Evolutionary conservation across 169 alveolate species (phyloP).

Genomic region (Plasmodium ovale): DNA sequence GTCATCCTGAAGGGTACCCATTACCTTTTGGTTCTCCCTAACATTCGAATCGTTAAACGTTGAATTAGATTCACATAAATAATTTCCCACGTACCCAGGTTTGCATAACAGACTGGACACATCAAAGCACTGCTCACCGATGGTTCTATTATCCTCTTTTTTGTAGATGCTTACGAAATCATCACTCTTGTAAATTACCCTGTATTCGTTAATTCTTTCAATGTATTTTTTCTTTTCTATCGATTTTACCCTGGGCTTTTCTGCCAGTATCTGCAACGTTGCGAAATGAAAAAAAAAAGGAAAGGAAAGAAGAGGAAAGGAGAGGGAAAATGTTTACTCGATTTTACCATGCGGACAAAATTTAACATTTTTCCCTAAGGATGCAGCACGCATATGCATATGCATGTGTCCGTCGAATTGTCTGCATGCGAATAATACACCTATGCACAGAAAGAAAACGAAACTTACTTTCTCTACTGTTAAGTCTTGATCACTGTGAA

Average conservation of each 20-base stretch:
- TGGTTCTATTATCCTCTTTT: not conserved
- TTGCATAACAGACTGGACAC: conserved; percentile 46
- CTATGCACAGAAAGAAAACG: not conserved
- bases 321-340: not conserved
- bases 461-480: not conserved
- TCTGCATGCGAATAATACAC: not conserved
- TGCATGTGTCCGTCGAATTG: not conserved
- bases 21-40: too few relatives aligned
- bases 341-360: not conserved
- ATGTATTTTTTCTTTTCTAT: conserved; percentile 22
- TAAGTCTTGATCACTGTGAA: not conserved
- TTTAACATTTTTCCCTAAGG: too few relatives aligned
- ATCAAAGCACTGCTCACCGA: conserved; percentile 9
- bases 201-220: conserved; percentile 25
- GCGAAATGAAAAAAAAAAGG: not conserved
- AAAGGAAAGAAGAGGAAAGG: not conserved
- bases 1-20: not conserved
- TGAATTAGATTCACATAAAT: conserved; percentile 47
- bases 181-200: conserved; percentile 35
- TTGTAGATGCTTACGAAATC: conserved; percentile 42
- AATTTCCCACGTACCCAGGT: conserved; percentile 63
- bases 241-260: conserved; percentile 14
- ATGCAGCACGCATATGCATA: too few relatives aligned
- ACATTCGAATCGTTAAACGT: conserved; percentile 4
- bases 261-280: not conserved